Percentiles rank a stretch among this genome's conserved stretches.
Evolutionary conservation across 768 basidiomycete genomes (phyloP).

Genomic region (Multifurca ochricompacta): DNA sequence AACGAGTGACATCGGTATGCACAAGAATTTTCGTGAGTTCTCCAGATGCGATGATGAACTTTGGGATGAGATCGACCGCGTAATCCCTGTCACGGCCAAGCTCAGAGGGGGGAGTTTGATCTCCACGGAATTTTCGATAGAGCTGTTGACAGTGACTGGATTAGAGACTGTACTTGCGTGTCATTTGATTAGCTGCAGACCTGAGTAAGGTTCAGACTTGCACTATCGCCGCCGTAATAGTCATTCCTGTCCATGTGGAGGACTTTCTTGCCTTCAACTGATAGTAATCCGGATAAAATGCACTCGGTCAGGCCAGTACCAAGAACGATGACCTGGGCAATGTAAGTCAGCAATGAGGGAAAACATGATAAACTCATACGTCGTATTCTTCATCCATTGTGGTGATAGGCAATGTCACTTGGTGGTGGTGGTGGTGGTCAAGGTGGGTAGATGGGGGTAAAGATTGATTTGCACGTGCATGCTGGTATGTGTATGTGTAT

Average conservation of each 20-base stretch:
- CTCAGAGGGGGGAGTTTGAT: slow-evolving; percentile 67
- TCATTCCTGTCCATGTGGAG: slow-evolving; percentile 98
- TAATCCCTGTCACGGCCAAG: slow-evolving; percentile 97
- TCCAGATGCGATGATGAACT: slow-evolving; percentile 98
- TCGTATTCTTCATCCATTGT: slow-evolving; percentile 99
- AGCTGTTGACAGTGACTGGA: slow-evolving; percentile 43
- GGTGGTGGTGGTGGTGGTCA: slow-evolving; percentile 25
- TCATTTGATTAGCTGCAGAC: slow-evolving; percentile 37
- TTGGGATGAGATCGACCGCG: slow-evolving; percentile 95
- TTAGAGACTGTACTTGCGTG: slow-evolving; percentile 13
- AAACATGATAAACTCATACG: slow-evolving; percentile 38
- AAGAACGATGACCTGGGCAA: slow-evolving; percentile 70
- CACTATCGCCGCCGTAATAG: slow-evolving; percentile 97
- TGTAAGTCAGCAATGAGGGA: background rate
- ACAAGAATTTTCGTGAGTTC: slow-evolving; percentile 97
- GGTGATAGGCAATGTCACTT: slow-evolving; percentile 21
- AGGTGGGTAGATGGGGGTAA: slow-evolving; percentile 16
- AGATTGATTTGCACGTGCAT: slow-evolving; percentile 18
- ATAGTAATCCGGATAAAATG: slow-evolving; percentile 93
- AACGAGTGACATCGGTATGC: slow-evolving; percentile 96
- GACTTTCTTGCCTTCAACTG: slow-evolving; percentile 99
- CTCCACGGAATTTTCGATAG: slow-evolving; percentile 88
- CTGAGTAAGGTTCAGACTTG: slow-evolving; percentile 95
- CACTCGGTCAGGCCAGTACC: slow-evolving; percentile 98
- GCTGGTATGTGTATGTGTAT: too few species aligned